Evolutionary conservation across 805 yeast species (phyloP), one percentile per base, ranked within the genome.

Genomic region (Wickerhamiella lipophila): DNA sequence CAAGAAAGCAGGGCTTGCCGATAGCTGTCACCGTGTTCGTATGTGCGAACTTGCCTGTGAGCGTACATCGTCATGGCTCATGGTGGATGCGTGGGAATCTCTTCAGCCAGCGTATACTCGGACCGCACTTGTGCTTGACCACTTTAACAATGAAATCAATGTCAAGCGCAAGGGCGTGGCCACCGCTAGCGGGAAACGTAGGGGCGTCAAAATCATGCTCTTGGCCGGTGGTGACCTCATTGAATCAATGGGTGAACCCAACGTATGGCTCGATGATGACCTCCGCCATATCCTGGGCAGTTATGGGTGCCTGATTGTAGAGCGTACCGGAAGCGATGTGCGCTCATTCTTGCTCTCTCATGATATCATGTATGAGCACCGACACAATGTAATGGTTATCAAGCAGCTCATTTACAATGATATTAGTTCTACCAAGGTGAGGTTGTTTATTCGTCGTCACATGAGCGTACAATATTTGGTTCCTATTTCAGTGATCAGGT

Each of bases 41-140:
- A 92, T 92, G 98, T 87, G 98, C 66, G 98, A 92, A 64, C 72
- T 92, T 60, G 97, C 96, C 0, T 88, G 98, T 65, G 98, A 92
- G 62, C 74, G 98, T 59, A 92, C 98, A 0, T 79, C 92, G 3
- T 79, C 89, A 23, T 92, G 98, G 98, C 72, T 92, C 35, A 92
- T 92, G 98, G 98, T 92, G 25, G 98, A 92, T 64, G 96, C 97
- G 1, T 92, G 98, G 98, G 98, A 92, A 68, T 81, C 94, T 2
- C 70, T 92, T 52, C 98, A 92, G 65, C 83, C 84, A 1, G 74
- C 78, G 42, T 92, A 92, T 64, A 86, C 95, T 23, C 75, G 98
- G 56, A 92, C 98, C 0, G 96, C 97, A 1, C 75, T 86, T 49
- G 98, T 92, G 5, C 72, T 92, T 60, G 98, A 92, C 63, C 98